A percentile compares a stretch with the other conserved stretches of the same genome.
These are phyloP conservation scores for Magnolia officinalis DNA, from an alignment of 164 flowering plant genomes.

Conservation along the genomic window DNA sequence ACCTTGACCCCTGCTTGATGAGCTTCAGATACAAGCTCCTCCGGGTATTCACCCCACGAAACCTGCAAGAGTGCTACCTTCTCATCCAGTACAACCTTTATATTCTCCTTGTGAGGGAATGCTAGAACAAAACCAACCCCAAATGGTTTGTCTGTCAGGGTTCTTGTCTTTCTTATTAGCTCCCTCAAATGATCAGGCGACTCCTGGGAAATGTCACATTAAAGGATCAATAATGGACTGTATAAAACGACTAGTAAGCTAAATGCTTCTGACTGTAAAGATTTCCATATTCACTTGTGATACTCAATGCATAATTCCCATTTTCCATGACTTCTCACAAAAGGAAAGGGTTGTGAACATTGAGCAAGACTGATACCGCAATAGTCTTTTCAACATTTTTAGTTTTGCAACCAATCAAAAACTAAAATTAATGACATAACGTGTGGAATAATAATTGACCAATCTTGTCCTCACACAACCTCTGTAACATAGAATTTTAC, in stretches of 20 bases:
- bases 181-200: constrained; percentile 67
- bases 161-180: constrained; percentile 71
- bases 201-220: constrained; percentile 43
- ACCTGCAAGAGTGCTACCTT: constrained; percentile 74
- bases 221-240: constrained; percentile 1
- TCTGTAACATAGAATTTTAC: too few species aligned
- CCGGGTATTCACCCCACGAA: constrained; percentile 78
- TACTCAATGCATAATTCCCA: too few species aligned
- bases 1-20: constrained; percentile 79
- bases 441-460: too few species aligned
- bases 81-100: constrained; percentile 70
- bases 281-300: too few species aligned
- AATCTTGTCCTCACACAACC: too few species aligned
- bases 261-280: too few species aligned
- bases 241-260: neutral
- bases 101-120: constrained; percentile 74
- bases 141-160: constrained; percentile 76
- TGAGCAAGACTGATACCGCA: too few species aligned
- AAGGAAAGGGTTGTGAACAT: too few species aligned
- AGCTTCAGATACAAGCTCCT: constrained; percentile 65
- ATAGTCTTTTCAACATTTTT: too few species aligned
- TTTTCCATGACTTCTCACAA: too few species aligned
- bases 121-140: constrained; percentile 78
- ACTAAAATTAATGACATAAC: too few species aligned
- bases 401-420: too few species aligned